phyloP scores from a whole-genome alignment of 1,139 yeast species.

The Scheffersomyces parashehatae region DNA sequence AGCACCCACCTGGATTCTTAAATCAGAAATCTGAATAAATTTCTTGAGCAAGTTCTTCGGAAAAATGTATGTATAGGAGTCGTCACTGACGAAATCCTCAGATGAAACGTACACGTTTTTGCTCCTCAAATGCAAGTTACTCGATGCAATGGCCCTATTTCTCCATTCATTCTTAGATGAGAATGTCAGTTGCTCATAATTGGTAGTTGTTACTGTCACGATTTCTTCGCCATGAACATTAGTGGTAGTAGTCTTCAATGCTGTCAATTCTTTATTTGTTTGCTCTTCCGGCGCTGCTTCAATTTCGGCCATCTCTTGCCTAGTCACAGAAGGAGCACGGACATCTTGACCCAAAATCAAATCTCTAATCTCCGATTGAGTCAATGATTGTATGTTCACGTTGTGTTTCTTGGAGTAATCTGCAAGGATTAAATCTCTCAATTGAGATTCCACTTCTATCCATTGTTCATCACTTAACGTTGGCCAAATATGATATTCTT shows the following conservation, averaged over 20 bases:
- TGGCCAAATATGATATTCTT: slow-evolving; percentile 93
- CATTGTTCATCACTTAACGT: slow-evolving; percentile 84
- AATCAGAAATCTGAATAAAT: slow-evolving; percentile 79
- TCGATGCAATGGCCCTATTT: slow-evolving; percentile 76
- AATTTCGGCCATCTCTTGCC: slow-evolving; percentile 76
- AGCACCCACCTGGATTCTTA: slow-evolving; percentile 82
- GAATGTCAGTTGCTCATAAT: slow-evolving; percentile 83
- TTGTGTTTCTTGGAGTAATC: slow-evolving; percentile 87
- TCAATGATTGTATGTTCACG: slow-evolving; percentile 81
- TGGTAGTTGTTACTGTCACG: slow-evolving; percentile 87
- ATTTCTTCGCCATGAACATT: slow-evolving; percentile 97
- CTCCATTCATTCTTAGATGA: slow-evolving; percentile 93
- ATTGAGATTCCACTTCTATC: slow-evolving; percentile 83
- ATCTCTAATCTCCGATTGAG: slow-evolving; percentile 93
- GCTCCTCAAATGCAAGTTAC: slow-evolving; percentile 70
- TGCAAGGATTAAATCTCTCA: slow-evolving; percentile 81
- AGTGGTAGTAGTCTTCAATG: slow-evolving; percentile 79
- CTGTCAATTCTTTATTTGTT: slow-evolving; percentile 56
- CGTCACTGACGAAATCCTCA: slow-evolving; percentile 39
- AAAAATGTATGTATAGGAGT: slow-evolving; percentile 63
- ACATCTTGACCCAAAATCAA: slow-evolving; percentile 93
- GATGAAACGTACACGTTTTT: slow-evolving; percentile 72
- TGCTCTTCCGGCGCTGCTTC: slow-evolving; percentile 51
- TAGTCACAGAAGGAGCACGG: slow-evolving; percentile 80
- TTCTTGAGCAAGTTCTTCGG: slow-evolving; percentile 81